Conservation (phyloP, 2,329 filamentous ascomycete species). For the Phaeosphaeria sp. region DNA sequence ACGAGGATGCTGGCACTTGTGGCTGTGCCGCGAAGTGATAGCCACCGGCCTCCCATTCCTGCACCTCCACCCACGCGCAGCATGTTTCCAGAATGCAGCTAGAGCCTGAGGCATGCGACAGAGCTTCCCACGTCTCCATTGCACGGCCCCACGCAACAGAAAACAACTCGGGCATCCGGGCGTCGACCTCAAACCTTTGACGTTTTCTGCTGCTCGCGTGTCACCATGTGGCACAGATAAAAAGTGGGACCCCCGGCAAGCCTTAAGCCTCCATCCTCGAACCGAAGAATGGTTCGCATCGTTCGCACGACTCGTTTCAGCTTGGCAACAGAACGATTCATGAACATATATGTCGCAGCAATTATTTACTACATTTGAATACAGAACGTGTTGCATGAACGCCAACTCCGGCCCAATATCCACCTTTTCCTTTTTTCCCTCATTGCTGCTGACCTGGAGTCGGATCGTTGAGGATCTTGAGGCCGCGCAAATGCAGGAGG, state of each 20-base stretch:
- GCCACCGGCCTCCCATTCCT: background rate
- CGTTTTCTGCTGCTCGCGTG: conserved; percentile 14
- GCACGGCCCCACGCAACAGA: conserved; percentile 11
- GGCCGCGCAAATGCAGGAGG: conserved; percentile 1
- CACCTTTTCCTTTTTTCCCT: background rate
- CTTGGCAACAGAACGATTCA: conserved; percentile 15
- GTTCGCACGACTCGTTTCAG: conserved; percentile 18
- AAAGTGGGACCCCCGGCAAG: too few species aligned
- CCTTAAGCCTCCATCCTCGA: background rate
- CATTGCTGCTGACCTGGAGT: too few species aligned
- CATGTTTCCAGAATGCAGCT: background rate
- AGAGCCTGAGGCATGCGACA: background rate
- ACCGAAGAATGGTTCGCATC: background rate
- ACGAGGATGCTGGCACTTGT: background rate
- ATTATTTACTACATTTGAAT: conserved; percentile 18
- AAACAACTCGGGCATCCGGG: conserved; percentile 6
- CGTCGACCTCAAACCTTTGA: conserved; percentile 17
- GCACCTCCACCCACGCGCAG: background rate
- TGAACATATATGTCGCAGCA: conserved; percentile 18
- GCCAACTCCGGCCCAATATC: conserved; percentile 14
- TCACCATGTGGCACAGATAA: conserved; percentile 13
- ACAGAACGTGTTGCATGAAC: conserved; percentile 14
- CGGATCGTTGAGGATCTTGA: background rate
- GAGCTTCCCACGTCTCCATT: background rate
- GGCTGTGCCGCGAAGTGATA: background rate